Evolutionary conservation across 257 asterid genomes (phyloP).

Genomic region (Eustoma russellianum): DNA sequence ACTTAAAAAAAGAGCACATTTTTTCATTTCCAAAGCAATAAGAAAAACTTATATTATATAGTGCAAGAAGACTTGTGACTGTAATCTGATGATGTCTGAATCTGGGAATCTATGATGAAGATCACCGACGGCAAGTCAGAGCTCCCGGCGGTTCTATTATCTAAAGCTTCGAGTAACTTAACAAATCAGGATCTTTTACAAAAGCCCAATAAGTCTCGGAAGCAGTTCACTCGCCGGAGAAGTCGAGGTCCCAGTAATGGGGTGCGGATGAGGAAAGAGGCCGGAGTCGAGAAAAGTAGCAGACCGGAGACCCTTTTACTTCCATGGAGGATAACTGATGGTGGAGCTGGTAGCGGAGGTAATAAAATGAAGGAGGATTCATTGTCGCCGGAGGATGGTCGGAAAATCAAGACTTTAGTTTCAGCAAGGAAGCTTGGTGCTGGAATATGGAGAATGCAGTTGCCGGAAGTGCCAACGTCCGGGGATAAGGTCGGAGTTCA

Average conservation of each 20-base stretch:
- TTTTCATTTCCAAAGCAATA: not conserved
- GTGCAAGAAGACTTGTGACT: not conserved
- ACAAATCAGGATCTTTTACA: conserved; percentile 31
- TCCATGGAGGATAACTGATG: conserved; percentile 49
- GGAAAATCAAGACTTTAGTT: conserved; percentile 18
- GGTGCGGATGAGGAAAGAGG: conserved; percentile 33
- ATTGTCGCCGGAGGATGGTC: conserved; percentile 20
- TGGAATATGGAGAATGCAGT: conserved; percentile 52
- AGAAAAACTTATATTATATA: not conserved
- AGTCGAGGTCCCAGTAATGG: conserved; percentile 28
- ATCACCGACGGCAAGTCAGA: conserved; percentile 26
- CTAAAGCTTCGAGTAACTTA: conserved; percentile 12
- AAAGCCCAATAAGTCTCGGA: conserved; percentile 16
- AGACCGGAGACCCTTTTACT: conserved; percentile 54
- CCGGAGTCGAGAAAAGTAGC: conserved; percentile 24
- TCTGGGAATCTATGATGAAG: conserved; percentile 32
- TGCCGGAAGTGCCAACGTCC: conserved; percentile 29
- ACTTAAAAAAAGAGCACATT: not conserved
- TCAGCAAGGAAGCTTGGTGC: conserved; percentile 53
- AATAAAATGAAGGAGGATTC: conserved; percentile 17
- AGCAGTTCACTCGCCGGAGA: conserved; percentile 38
- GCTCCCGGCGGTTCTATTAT: conserved; percentile 9
- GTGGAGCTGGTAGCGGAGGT: conserved; percentile 11
- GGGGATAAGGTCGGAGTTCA: conserved; percentile 32
- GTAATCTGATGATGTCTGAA: conserved; percentile 29